A percentile compares a stretch with the other conserved stretches of the same genome.
These are phyloP conservation scores for Colletotrichum chlorophyti DNA, from an alignment of 2,329 filamentous ascomycete genomes.

Conservation along the genomic window DNA sequence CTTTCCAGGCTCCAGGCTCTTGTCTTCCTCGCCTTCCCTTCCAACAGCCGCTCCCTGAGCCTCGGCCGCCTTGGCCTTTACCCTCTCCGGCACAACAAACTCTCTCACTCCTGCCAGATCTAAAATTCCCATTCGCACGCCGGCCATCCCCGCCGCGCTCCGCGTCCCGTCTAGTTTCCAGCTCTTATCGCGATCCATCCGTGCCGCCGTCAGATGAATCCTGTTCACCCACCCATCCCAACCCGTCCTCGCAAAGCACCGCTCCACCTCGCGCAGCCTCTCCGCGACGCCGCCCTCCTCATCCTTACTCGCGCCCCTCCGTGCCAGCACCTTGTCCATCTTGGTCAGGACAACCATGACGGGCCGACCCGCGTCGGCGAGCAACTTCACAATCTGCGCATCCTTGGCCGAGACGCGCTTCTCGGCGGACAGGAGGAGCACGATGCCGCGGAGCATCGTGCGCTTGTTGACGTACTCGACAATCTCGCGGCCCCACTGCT, in stretches of 20 bases:
- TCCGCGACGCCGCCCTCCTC: conserved; percentile 32
- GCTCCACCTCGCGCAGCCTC: conserved; percentile 21
- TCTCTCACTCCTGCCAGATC: conserved; percentile 46
- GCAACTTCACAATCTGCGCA: conserved; percentile 51
- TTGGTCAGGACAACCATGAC: conserved; percentile 63
- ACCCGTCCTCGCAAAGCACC: conserved; percentile 5
- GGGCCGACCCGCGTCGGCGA: conserved; percentile 51
- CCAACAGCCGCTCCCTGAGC: not conserved
- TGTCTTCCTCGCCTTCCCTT: not conserved
- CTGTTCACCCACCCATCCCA: conserved; percentile 36
- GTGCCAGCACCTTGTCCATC: conserved; percentile 55
- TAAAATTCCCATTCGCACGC: conserved; percentile 46
- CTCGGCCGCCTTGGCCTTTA: not conserved
- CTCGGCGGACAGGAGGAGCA: conserved; percentile 60
- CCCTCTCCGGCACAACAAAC: not conserved
- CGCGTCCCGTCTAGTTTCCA: conserved; percentile 29
- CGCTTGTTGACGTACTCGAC: conserved; percentile 56
- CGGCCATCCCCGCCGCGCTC: conserved; percentile 46
- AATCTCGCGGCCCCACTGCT: conserved; percentile 60
- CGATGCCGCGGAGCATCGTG: conserved; percentile 55
- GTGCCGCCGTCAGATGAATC: conserved; percentile 45
- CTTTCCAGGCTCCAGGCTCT: conserved; percentile 14
- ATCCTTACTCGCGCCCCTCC: conserved; percentile 29
- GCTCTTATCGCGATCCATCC: conserved; percentile 40
- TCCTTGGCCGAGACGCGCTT: conserved; percentile 59